These are phyloP conservation scores for Penicillium sp. DNA, from an alignment of 2,329 filamentous ascomycete species.

Conservation along the genomic window DNA sequence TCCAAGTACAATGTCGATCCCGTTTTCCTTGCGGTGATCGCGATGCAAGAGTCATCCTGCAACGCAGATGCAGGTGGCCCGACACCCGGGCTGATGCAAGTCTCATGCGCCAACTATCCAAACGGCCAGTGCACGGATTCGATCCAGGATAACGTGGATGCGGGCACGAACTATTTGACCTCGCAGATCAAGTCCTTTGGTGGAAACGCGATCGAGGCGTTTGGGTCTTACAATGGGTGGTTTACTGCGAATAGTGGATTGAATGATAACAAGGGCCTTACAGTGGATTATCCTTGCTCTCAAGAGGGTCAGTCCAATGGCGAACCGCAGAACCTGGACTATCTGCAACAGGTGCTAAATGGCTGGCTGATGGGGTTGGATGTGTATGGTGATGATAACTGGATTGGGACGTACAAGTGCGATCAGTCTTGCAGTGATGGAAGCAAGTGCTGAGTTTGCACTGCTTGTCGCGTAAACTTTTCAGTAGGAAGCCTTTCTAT, in stretches of 20 bases:
- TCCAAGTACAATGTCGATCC: constrained; percentile 34
- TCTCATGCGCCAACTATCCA: constrained; percentile 37
- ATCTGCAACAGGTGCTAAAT: constrained; percentile 38
- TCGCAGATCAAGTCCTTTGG: constrained; percentile 21
- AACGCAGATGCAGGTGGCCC: constrained; percentile 34
- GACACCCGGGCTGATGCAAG: constrained; percentile 40
- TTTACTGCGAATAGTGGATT: constrained; percentile 31
- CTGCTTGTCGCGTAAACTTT: neutral
- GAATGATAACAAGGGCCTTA: constrained; percentile 33
- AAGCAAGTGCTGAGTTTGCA: constrained; percentile 13
- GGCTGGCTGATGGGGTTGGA: constrained; percentile 39
- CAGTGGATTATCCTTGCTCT: constrained; percentile 27
- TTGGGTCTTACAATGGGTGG: constrained; percentile 41
- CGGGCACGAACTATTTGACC: constrained; percentile 33
- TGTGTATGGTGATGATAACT: constrained; percentile 30
- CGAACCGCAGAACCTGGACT: constrained; percentile 37
- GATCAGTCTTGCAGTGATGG: constrained; percentile 17
- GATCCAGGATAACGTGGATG: constrained; percentile 37
- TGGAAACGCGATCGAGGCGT: constrained; percentile 33
- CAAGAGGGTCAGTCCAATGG: constrained; percentile 29
- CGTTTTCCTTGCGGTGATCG: constrained; percentile 36
- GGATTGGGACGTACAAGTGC: constrained; percentile 23
- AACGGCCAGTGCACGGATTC: constrained; percentile 34
- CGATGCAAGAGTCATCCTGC: constrained; percentile 40
- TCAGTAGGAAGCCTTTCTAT: neutral